Evolutionary conservation across 2,329 filamentous ascomycete species (phyloP), one percentile per base, ranked within the genome.

Genomic region (Aureobasidium musti): DNA sequence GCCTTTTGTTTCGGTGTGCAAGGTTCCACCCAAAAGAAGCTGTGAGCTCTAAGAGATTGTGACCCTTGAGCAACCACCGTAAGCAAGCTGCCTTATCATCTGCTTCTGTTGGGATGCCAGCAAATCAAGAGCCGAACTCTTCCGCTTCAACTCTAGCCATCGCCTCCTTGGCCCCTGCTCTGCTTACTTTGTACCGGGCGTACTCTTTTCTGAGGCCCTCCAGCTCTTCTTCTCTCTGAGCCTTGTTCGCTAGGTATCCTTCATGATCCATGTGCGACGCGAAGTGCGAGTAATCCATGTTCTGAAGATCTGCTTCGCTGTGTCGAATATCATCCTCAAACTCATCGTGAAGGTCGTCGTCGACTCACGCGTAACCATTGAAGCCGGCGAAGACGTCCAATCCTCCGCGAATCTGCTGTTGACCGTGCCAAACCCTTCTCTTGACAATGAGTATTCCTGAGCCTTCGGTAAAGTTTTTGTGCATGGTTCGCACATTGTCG

Each of bases 241-340:
- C 35, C 4, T 57, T 57, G 3, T n/a, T n/a, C 7, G 19, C 35
- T 3, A 30, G 11, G 6, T 17, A 57, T 1, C 6, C 37, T 41
- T n/a, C 23, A 17, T 43, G 4, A 3, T 3, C 13, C 21, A n/a
- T 28, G 6, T n/a, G 2, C 1, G 6, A 0, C 8, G 3, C 5
- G n/a, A 43, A 11, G 2, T 28, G 17, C 37, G 23, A 21, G 17
- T 57, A 57, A 2, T 19, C 23, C 21, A 28, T 26, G 14, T 14
- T n/a, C 52, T 10, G 28, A 52, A 30, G 3, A 2, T 33, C 10
- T 5, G 8, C 3, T 23, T 57, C 23, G 1, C 10, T 1, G 17
- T n/a, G 1, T 11, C 8, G 3, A 23, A 57, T n/a, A 13, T 11
- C 2, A 26, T 43, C n/a, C 8, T 57, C 37, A 23, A 11, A 30